Evolutionary conservation across 2,329 filamentous ascomycete genomes (phyloP).

Genomic region (Phyllosticta paracitricarpa): DNA sequence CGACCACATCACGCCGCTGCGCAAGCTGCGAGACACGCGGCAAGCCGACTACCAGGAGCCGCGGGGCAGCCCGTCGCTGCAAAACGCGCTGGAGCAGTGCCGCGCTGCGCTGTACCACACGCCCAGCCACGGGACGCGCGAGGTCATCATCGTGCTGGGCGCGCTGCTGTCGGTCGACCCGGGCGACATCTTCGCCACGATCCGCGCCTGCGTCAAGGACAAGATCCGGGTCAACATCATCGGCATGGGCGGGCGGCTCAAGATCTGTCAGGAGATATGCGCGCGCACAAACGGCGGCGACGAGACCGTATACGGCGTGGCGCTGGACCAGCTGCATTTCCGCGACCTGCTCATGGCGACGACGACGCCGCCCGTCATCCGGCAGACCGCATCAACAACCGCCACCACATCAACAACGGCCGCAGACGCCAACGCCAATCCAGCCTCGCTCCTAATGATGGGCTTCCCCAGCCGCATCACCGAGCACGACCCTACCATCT

Average conservation of each 20-base stretch:
- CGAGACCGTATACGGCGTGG: constrained; percentile 66
- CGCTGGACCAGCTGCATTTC: constrained; percentile 78
- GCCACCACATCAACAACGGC: constrained; percentile 12
- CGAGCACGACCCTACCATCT: constrained; percentile 63
- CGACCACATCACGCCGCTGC: constrained; percentile 72
- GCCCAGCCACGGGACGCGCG: constrained; percentile 83
- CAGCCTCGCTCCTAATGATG: constrained; percentile 76
- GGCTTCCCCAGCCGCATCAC: constrained; percentile 85
- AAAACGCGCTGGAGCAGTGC: constrained; percentile 94
- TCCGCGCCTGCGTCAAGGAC: constrained; percentile 66
- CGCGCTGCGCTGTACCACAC: constrained; percentile 86
- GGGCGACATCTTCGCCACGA: constrained; percentile 88
- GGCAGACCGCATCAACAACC: constrained; percentile 45
- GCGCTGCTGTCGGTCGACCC: constrained; percentile 85
- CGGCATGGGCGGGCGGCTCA: constrained; percentile 81
- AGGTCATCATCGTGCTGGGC: constrained; percentile 86
- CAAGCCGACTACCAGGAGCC: constrained; percentile 54
- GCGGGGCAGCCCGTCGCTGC: constrained; percentile 49
- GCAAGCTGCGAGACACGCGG: constrained; percentile 51
- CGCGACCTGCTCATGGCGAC: constrained; percentile 78
- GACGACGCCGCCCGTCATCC: constrained; percentile 80
- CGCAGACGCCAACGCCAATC: constrained; percentile 24
- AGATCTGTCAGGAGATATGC: constrained; percentile 85
- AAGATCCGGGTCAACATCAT: constrained; percentile 82
- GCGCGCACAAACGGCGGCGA: constrained; percentile 78